Conservation (phyloP, 1,284 basidiomycete genomes). For the Pseudozyma sp. region DNA sequence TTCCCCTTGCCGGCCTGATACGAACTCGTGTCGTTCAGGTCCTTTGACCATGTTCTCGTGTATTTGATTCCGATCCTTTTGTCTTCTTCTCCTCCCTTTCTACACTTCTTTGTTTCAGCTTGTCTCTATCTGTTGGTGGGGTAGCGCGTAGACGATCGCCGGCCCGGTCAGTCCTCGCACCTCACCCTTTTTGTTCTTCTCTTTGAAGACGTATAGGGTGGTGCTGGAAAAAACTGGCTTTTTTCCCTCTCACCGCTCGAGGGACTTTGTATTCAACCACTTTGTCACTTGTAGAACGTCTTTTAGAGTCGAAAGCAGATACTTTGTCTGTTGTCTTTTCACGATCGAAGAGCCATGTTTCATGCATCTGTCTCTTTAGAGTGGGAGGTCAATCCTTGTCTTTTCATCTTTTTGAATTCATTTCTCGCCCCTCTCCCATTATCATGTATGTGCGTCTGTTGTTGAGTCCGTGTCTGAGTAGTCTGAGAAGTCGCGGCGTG, state of each 20-base stretch:
- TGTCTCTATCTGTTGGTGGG: slow-evolving; percentile 24
- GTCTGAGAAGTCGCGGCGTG: no score
- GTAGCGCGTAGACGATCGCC: slow-evolving; percentile 42
- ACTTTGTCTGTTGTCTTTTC: neutral
- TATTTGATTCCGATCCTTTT: slow-evolving; percentile 7
- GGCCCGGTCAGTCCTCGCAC: slow-evolving; percentile 39
- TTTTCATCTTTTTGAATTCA: slow-evolving; percentile 17
- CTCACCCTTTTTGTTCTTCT: slow-evolving; percentile 12
- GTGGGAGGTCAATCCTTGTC: neutral
- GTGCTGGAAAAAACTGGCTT: slow-evolving; percentile 38
- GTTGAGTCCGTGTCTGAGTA: neutral
- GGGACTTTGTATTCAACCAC: neutral
- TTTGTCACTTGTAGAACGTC: slow-evolving; percentile 13
- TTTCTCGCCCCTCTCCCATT: neutral
- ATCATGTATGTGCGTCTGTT: neutral
- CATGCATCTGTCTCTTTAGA: neutral
- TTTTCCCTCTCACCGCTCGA: slow-evolving; percentile 23
- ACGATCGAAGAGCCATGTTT: neutral
- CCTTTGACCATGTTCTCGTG: slow-evolving; percentile 3
- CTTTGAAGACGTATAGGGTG: slow-evolving; percentile 10
- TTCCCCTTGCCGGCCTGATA: slow-evolving; percentile 2
- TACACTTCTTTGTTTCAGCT: neutral
- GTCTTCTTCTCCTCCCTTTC: neutral
- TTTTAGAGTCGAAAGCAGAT: slow-evolving; percentile 21
- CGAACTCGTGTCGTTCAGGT: slow-evolving; percentile 12